Conservation (phyloP, 345 rosid genomes). For the Isatis tinctoria region DNA sequence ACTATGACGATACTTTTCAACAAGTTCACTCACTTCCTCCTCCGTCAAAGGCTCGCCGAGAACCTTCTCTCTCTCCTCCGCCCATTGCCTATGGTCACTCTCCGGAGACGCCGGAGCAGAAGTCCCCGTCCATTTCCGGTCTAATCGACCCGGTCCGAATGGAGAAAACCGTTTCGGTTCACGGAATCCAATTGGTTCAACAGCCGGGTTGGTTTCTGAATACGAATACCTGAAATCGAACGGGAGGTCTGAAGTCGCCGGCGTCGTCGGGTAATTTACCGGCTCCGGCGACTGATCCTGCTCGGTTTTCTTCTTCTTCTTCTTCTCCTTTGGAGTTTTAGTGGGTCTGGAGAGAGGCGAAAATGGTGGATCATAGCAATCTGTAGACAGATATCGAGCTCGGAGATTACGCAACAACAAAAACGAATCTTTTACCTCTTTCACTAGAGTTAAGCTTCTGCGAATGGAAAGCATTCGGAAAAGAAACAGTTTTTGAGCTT, state of each 20-base stretch:
- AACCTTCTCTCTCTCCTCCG: constrained; percentile 47
- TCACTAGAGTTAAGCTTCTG: constrained; percentile 14
- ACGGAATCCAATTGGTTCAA: constrained; percentile 73
- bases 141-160: constrained; percentile 81
- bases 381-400: constrained; percentile 29
- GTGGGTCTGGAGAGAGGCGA: constrained; percentile 24
- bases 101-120: constrained; percentile 43
- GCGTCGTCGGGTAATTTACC: neutral
- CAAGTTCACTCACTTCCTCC: constrained; percentile 67
- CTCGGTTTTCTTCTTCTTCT: constrained; percentile 15
- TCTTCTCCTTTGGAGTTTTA: constrained; percentile 11
- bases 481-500: neutral
- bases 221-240: constrained; percentile 82
- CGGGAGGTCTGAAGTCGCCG: constrained; percentile 56
- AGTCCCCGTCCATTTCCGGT: constrained; percentile 83
- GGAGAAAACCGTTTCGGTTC: constrained; percentile 90
- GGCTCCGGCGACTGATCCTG: constrained; percentile 11
- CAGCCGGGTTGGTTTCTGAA: constrained; percentile 55
- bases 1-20: constrained; percentile 74
- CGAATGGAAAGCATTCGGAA: constrained; percentile 26
- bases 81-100: constrained; percentile 34
- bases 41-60: constrained; percentile 62
- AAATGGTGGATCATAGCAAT: constrained; percentile 35
- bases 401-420: constrained; percentile 5
- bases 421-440: constrained; percentile 7